Percentiles rank a stretch among this genome's conserved stretches.
These are phyloP conservation scores for Lentinula edodes DNA, from an alignment of 768 basidiomycete species.

Conservation along the genomic window DNA sequence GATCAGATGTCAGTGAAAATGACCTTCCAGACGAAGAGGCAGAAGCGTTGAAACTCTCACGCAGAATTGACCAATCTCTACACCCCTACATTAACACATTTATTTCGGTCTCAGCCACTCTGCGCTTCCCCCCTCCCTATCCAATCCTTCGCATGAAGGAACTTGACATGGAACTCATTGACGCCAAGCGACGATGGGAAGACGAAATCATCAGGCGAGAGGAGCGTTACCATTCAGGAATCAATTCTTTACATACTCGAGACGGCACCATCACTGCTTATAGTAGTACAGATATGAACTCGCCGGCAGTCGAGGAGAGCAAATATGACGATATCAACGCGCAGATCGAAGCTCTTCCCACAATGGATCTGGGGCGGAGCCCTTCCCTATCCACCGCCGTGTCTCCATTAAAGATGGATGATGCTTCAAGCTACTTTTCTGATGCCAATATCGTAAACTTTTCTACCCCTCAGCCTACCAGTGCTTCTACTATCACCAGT, in stretches of 20 bases:
- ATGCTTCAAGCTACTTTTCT: slow-evolving; percentile 37
- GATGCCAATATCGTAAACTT: slow-evolving; percentile 22
- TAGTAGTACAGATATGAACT: slow-evolving; percentile 2
- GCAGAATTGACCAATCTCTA: slow-evolving; percentile 76
- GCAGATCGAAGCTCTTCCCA: slow-evolving; percentile 55
- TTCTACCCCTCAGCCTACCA: slow-evolving; percentile 8
- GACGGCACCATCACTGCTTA: slow-evolving; percentile 8
- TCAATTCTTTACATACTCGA: background rate
- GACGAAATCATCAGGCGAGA: slow-evolving; percentile 80
- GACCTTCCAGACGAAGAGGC: slow-evolving; percentile 68
- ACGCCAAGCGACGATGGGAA: slow-evolving; percentile 74
- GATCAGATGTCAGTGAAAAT: slow-evolving; percentile 26
- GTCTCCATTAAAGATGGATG: slow-evolving; percentile 21
- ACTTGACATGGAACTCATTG: slow-evolving; percentile 71
- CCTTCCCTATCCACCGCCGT: slow-evolving; percentile 11
- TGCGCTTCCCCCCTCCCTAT: slow-evolving; percentile 89
- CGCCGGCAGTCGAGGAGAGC: slow-evolving; percentile 9
- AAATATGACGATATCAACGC: slow-evolving; percentile 53
- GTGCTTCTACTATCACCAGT: slow-evolving; percentile 22
- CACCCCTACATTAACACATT: slow-evolving; percentile 81
- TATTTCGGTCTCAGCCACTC: slow-evolving; percentile 89
- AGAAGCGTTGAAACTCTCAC: slow-evolving; percentile 62
- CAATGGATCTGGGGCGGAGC: slow-evolving; percentile 24
- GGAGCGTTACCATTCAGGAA: slow-evolving; percentile 37
- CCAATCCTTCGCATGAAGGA: slow-evolving; percentile 85